Percentiles rank a stretch among this genome's conserved stretches.
These are phyloP conservation scores for Sugiyamaella lignohabitans DNA, from an alignment of 805 yeast species.

Conservation along the genomic window DNA sequence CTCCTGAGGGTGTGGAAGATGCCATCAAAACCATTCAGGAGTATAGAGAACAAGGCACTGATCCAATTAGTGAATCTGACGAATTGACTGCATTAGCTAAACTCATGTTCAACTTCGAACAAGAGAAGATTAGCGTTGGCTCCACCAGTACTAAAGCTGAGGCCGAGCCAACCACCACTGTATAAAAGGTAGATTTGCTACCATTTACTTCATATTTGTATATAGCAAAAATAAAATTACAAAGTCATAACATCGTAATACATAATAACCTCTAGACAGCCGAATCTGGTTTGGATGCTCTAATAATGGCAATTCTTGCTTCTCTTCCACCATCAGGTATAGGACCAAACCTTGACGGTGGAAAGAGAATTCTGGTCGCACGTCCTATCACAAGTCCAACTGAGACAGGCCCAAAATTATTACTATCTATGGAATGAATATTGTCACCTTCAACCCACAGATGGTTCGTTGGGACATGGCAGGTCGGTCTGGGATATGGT, in stretches of 20 bases:
- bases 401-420: conserved; percentile 82
- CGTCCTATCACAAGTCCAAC: conserved; percentile 74
- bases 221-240: too few relatives aligned
- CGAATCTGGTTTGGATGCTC: too few relatives aligned
- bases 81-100: conserved; percentile 26
- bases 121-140: conserved; percentile 12
- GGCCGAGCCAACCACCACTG: background rate
- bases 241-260: too few relatives aligned
- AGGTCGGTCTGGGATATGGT: conserved; percentile 55
- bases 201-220: too few relatives aligned
- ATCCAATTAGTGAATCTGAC: conserved; percentile 25
- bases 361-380: conserved; percentile 66
- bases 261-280: too few relatives aligned
- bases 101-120: conserved; percentile 21
- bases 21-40: conserved; percentile 39
- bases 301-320: conserved; percentile 23
- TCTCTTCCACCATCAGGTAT: conserved; percentile 50
- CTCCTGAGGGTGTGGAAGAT: conserved; percentile 35
- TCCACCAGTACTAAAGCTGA: too few relatives aligned
- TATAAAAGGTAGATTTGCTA: background rate
- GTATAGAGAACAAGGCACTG: conserved; percentile 38
- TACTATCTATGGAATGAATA: conserved; percentile 69
- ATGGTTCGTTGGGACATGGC: conserved; percentile 69
- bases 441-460: conserved; percentile 96
- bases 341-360: conserved; percentile 48